Evolutionary conservation across 352 stramenopile species (phyloP).

Genomic region (Phytophthora tentaculata): DNA sequence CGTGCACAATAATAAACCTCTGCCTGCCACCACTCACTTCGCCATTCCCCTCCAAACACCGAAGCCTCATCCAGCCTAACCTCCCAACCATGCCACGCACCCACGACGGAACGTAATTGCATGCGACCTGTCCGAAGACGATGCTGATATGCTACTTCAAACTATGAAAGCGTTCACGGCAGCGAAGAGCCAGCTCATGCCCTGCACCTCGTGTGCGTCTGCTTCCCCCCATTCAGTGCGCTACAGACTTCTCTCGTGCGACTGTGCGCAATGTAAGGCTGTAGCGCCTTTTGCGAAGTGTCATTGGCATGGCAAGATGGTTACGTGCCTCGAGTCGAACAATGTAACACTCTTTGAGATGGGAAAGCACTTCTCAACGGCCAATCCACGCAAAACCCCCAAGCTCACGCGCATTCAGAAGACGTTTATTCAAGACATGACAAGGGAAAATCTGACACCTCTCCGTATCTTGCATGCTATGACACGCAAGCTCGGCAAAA

Average conservation of each 20-base stretch:
- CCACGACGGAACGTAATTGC: neutral
- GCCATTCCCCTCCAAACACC: too few relatives aligned
- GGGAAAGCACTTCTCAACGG: neutral
- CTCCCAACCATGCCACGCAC: neutral
- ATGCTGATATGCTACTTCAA: neutral
- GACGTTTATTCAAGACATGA: slow-evolving; percentile 4
- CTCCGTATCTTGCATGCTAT: slow-evolving; percentile 11
- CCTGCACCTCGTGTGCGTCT: slow-evolving; percentile 7
- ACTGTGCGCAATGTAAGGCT: slow-evolving; percentile 1
- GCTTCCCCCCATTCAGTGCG: slow-evolving; percentile 3
- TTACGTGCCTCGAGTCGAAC: slow-evolving; percentile 1
- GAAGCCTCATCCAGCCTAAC: too few relatives aligned
- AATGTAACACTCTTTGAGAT: neutral
- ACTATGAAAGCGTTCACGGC: neutral
- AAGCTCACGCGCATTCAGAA: slow-evolving; percentile 1
- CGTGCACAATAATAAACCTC: too few relatives aligned
- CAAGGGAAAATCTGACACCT: neutral
- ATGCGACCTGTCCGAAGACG: neutral
- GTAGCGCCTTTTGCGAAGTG: neutral
- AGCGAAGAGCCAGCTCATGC: slow-evolving; percentile 4
- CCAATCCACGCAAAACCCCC: neutral
- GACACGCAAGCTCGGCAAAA: slow-evolving; percentile 9
- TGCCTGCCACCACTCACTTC: too few relatives aligned
- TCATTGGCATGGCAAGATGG: slow-evolving; percentile 15
- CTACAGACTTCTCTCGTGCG: neutral